Evolutionary conservation across 768 basidiomycete species (phyloP), one percentile per base, ranked within the genome.

Genomic region (Lentinula boryana): DNA sequence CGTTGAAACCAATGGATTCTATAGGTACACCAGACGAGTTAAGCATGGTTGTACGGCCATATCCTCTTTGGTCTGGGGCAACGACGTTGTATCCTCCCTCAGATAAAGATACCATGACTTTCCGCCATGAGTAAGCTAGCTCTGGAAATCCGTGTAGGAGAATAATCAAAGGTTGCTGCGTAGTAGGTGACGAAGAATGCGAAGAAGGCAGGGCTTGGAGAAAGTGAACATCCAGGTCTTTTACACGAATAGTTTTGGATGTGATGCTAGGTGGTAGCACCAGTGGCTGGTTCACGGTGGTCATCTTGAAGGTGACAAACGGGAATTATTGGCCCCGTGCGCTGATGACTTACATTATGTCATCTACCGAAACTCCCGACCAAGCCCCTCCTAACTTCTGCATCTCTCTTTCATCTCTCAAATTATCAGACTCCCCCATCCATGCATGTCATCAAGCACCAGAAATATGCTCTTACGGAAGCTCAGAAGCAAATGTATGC

Each of bases 81-180:
- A 87, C 80, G 66, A 86, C 85, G 57, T 80, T 77, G 69, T 80
- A 87, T 1, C 86, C 85, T 2, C 75, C 73, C 4, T 70, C 64
- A 0, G 81, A 68, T 27, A 88, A 75, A 0, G 83, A 83, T 0
- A 70, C 65, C 35, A 88, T 75, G 38, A 87, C 61, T 62, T 84
- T 84, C 13, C 86, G 76, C 84, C 84, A 88, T 7, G 84, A 87
- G 66, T 82, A 85, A 2, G 85, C 80, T 5, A 87, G 75, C 65
- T 87, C 86, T 9, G 86, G 85, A 67, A 88, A 88, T 44, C 86
- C 86, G 63, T 87, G 85, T 1, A 88, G 68, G 23, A 88, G 80
- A 33, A 88, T 58, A 50, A 87, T 65, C 13, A 88, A 75, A 1
- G 80, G 83, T 4, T 73, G 69, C 9, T 44, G 56, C 40, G 33